These are phyloP conservation scores for Colletotrichum sp. DNA, from an alignment of 2,329 filamentous ascomycete genomes.

Conservation along the genomic window DNA sequence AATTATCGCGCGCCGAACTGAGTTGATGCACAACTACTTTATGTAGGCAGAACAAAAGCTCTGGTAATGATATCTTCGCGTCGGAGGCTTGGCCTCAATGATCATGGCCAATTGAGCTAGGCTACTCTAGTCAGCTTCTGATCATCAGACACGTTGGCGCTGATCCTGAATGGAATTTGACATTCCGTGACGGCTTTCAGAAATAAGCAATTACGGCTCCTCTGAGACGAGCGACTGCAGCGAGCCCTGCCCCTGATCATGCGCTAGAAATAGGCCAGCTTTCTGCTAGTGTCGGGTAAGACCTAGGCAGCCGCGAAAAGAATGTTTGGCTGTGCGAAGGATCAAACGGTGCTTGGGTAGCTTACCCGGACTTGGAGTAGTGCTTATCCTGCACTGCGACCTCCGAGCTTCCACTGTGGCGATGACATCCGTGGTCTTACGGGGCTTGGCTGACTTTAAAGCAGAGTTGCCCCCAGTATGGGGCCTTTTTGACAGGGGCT, in stretches of 20 bases:
- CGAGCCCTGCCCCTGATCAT: not conserved
- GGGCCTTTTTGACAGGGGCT: not conserved
- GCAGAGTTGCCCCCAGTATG: not conserved
- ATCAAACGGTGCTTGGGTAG: not conserved
- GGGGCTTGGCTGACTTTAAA: not conserved
- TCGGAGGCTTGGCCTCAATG: not conserved
- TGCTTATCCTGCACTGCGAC: not conserved
- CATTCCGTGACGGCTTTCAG: not conserved
- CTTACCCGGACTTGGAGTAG: not conserved
- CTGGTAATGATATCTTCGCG: rapidly evolving
- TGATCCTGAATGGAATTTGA: not conserved
- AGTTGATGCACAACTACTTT: not conserved
- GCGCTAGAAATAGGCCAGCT: not conserved
- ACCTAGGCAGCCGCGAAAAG: not conserved
- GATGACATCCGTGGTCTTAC: not conserved
- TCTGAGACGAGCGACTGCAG: not conserved
- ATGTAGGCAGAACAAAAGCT: not conserved
- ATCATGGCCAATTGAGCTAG: not conserved
- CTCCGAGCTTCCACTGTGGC: not conserved
- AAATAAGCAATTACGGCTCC: not conserved
- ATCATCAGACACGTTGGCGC: not conserved
- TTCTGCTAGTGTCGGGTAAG: not conserved
- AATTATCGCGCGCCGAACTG: not conserved
- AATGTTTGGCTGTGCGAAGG: not conserved
- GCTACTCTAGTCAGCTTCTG: not conserved